Conservation (phyloP, 2,329 filamentous ascomycete genomes). For the Curvularia hawaiiensis region DNA sequence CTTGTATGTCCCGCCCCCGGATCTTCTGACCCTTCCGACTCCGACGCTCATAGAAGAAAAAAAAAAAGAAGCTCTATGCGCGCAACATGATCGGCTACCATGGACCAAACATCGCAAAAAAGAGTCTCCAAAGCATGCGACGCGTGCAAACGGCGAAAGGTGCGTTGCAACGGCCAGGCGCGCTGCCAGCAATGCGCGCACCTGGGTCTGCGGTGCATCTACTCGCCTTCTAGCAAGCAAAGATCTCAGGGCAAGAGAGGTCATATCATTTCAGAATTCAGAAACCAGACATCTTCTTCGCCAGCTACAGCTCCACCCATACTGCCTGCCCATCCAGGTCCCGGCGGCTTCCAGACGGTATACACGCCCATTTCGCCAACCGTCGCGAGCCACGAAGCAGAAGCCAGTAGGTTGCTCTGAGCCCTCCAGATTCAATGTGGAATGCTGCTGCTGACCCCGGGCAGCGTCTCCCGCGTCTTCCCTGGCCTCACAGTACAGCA, state of each 20-base stretch:
- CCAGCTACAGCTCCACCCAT: conserved; percentile 31
- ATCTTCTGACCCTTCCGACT: conserved; percentile 18
- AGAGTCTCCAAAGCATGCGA: conserved; percentile 52
- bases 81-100: conserved; percentile 31
- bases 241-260: conserved; percentile 48
- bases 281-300: conserved; percentile 34
- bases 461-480: conserved; percentile 27
- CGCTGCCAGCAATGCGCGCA: conserved; percentile 49
- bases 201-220: conserved; percentile 54
- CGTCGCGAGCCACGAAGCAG: conserved; percentile 23
- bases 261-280: conserved; percentile 50
- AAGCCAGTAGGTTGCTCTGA: conserved; percentile 25
- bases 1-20: conserved; percentile 14
- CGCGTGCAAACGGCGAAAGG: conserved; percentile 54
- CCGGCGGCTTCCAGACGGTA: conserved; percentile 15
- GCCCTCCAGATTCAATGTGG: background rate
- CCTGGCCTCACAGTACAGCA: conserved; percentile 26
- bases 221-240: conserved; percentile 47
- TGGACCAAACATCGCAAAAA: conserved; percentile 36
- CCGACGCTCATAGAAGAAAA: conserved; percentile 9
- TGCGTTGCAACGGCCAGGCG: conserved; percentile 54
- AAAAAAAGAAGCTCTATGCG: conserved; percentile 13
- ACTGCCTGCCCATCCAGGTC: conserved; percentile 28
- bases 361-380: conserved; percentile 21
- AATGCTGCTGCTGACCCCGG: conserved; percentile 13